These are phyloP conservation scores for Truncatella angustata DNA, from an alignment of 2,329 filamentous ascomycete genomes.

Conservation along the genomic window DNA sequence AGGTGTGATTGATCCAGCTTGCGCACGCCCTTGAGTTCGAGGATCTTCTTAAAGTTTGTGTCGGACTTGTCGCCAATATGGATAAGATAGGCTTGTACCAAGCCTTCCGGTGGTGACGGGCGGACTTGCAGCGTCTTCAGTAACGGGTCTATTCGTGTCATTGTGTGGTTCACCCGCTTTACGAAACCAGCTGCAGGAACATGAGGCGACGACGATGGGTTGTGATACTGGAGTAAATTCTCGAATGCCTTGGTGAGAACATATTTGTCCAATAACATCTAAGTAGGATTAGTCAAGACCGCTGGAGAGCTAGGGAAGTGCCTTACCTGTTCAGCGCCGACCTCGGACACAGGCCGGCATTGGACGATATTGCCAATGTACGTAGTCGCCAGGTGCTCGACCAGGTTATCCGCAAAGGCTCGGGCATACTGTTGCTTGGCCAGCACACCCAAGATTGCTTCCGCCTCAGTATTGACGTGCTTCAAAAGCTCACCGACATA, in stretches of 20 bases:
- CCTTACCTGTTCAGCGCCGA: conserved; percentile 82
- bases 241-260: conserved; percentile 78
- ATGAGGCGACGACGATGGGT: conserved; percentile 40
- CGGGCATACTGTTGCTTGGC: conserved; percentile 92
- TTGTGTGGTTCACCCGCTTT: conserved; percentile 80
- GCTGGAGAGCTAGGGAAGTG: neutral
- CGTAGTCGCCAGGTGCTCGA: conserved; percentile 76
- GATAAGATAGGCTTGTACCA: conserved; percentile 96
- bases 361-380: conserved; percentile 85
- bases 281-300: conserved; percentile 14
- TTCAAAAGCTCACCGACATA: conserved; percentile 83
- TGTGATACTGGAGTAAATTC: conserved; percentile 65
- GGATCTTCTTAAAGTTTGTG: conserved; percentile 91
- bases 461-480: conserved; percentile 67
- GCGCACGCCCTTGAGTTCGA: conserved; percentile 90
- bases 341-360: conserved; percentile 87
- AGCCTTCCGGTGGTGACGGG: conserved; percentile 83
- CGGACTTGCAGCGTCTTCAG: conserved; percentile 97
- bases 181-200: conserved; percentile 62
- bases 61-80: conserved; percentile 94
- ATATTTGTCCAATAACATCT: conserved; percentile 97
- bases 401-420: conserved; percentile 93
- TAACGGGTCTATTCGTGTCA: conserved; percentile 84
- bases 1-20: conserved; percentile 80
- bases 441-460: conserved; percentile 73